phyloP scores from a whole-genome alignment of 108 stramenopile genomes.

The Craspedostauros australis region DNA sequence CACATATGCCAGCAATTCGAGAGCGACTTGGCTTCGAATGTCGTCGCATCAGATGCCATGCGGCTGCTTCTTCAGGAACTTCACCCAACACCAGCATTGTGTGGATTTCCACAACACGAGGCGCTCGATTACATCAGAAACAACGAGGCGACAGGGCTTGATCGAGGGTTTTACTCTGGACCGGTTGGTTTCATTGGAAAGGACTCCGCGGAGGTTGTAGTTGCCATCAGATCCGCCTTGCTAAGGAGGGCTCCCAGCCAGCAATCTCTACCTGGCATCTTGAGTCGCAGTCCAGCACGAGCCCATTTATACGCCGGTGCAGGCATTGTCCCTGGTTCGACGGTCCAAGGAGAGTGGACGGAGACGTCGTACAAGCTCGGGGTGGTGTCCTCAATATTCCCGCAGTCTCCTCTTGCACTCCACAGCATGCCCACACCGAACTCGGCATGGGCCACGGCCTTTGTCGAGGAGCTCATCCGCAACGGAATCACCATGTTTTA shows the following conservation, averaged over 20 bases:
- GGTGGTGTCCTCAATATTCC: conserved; percentile 70
- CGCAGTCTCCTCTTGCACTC: conserved; percentile 71
- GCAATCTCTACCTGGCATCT: conserved; percentile 6
- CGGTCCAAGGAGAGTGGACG: conserved; percentile 77
- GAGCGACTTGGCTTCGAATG: conserved; percentile 32
- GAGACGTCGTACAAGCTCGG: conserved; percentile 74
- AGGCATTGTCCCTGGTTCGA: conserved; percentile 81
- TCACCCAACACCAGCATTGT: conserved; percentile 84
- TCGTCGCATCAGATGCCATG: conserved; percentile 15
- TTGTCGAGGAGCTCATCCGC: conserved; percentile 86
- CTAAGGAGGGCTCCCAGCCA: conserved; percentile 20
- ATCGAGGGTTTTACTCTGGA: conserved; percentile 78
- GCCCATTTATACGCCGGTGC: conserved; percentile 57
- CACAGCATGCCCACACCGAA: conserved; percentile 63
- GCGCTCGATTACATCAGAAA: conserved; percentile 64
- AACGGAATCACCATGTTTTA: conserved; percentile 80
- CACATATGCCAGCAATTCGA: conserved; percentile 77
- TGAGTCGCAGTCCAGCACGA: not conserved
- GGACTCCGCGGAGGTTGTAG: conserved; percentile 64
- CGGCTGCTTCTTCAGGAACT: conserved; percentile 45
- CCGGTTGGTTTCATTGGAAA: conserved; percentile 73
- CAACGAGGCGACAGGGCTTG: conserved; percentile 54
- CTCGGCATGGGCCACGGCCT: conserved; percentile 81
- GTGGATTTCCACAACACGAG: conserved; percentile 44
- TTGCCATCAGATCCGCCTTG: conserved; percentile 70